Percentiles rank a stretch among this genome's conserved stretches.
Evolutionary conservation across 257 asterid species (phyloP).

Genomic region (Penstemon davidsonii): DNA sequence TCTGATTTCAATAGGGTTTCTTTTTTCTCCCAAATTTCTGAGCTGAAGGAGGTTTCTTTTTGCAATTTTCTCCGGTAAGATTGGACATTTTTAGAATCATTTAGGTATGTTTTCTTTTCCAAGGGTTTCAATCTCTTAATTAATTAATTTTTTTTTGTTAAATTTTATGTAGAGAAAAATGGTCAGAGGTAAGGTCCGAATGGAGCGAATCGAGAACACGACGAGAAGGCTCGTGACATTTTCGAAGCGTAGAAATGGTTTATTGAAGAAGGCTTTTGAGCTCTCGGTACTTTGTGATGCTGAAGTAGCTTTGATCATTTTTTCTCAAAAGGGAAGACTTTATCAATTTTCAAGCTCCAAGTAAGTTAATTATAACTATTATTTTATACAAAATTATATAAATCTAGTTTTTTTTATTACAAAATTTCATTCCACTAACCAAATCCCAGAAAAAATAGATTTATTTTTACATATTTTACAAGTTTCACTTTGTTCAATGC

Average conservation of each 20-base stretch:
- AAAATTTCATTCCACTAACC: background rate
- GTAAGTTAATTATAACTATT: conserved; percentile 34
- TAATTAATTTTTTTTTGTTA: no score
- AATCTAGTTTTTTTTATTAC: background rate
- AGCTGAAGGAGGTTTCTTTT: conserved; percentile 3
- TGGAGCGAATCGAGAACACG: conserved; percentile 67
- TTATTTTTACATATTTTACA: background rate
- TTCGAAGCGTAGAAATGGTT: conserved; percentile 68
- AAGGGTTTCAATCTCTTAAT: conserved; percentile 8
- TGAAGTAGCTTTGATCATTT: conserved; percentile 65
- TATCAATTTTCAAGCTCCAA: conserved; percentile 66
- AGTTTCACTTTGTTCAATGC: conserved; percentile 18
- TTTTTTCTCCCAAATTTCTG: background rate
- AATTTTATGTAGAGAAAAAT: conserved; percentile 25
- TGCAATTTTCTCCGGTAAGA: conserved; percentile 18
- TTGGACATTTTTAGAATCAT: background rate
- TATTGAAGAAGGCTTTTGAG: conserved; percentile 73
- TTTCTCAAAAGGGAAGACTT: conserved; percentile 74
- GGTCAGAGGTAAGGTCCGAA: conserved; percentile 75
- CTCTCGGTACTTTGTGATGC: conserved; percentile 75
- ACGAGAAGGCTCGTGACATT: conserved; percentile 73
- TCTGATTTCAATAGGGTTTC: background rate
- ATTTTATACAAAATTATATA: background rate
- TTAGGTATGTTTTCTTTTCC: background rate
- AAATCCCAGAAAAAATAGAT: background rate